Percentiles rank a stretch among this genome's conserved stretches.
These are phyloP conservation scores for Nissolia schottii DNA, from an alignment of 306 rosid genomes.

Conservation along the genomic window DNA sequence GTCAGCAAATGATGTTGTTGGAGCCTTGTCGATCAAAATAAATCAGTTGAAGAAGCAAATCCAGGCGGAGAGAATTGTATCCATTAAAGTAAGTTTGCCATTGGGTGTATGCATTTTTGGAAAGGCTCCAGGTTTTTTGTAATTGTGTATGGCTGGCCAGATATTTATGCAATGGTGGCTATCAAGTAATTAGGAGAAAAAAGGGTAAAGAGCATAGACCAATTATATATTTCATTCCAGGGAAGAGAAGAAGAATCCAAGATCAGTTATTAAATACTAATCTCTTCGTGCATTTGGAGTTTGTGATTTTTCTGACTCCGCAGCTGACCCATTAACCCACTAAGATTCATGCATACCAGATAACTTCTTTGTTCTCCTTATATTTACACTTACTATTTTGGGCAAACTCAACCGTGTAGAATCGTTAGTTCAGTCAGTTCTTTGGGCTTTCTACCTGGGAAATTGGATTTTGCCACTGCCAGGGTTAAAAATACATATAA, in stretches of 20 bases:
- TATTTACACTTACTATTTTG: background rate
- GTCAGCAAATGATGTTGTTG: slow-evolving; percentile 35
- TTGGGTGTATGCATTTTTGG: background rate
- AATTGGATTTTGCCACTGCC: background rate
- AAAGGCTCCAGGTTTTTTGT: background rate
- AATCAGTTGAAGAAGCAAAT: slow-evolving; percentile 71
- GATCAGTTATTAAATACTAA: background rate
- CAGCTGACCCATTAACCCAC: background rate
- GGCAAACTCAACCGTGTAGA: background rate
- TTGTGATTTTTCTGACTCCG: background rate
- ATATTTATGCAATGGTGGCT: background rate
- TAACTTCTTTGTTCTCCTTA: background rate
- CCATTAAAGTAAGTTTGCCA: slow-evolving; percentile 44
- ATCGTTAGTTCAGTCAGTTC: background rate
- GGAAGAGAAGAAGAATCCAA: background rate
- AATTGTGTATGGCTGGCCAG: background rate
- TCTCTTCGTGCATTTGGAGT: background rate
- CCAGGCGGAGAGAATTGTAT: slow-evolving; percentile 60
- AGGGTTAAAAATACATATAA: background rate
- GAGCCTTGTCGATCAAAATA: slow-evolving; percentile 55
- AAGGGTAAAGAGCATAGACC: background rate
- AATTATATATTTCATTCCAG: background rate
- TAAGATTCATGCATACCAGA: background rate
- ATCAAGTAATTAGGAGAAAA: background rate
- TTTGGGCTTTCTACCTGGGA: background rate